Evolutionary conservation across 2,329 filamentous ascomycete genomes (phyloP).

Genomic region (Ascochyta clinopodiicola): DNA sequence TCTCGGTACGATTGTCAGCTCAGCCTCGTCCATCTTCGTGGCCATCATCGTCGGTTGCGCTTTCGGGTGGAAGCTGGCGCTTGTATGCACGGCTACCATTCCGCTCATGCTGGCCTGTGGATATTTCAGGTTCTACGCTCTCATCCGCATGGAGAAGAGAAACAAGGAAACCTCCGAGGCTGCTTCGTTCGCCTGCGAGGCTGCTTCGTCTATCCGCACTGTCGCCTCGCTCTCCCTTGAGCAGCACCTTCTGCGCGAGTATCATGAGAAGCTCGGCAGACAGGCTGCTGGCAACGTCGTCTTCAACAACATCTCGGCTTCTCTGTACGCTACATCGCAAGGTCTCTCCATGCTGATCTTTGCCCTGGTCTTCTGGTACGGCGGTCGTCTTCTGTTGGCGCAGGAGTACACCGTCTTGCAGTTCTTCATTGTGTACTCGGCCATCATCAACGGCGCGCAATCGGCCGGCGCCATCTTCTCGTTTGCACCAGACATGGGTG

Average conservation of each 20-base stretch:
- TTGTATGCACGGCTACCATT: conserved; percentile 81
- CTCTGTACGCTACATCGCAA: conserved; percentile 84
- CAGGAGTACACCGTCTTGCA: conserved; percentile 73
- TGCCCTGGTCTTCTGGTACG: conserved; percentile 50
- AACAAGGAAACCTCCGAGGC: conserved; percentile 78
- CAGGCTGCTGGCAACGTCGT: conserved; percentile 75
- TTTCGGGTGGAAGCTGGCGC: conserved; percentile 86
- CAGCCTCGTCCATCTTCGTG: conserved; percentile 77
- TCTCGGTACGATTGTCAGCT: conserved; percentile 83
- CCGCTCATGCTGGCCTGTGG: conserved; percentile 80
- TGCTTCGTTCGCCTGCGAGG: conserved; percentile 90
- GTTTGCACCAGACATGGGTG: conserved; percentile 96
- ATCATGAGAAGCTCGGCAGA: conserved; percentile 70
- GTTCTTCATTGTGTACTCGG: conserved; percentile 90
- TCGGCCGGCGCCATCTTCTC: conserved; percentile 92
- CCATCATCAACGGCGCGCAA: conserved; percentile 90
- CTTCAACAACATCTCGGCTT: conserved; percentile 77
- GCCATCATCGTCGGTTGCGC: conserved; percentile 72
- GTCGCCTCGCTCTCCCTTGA: conserved; percentile 93
- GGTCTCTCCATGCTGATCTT: conserved; percentile 65
- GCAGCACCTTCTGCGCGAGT: conserved; percentile 76
- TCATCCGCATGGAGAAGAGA: conserved; percentile 82
- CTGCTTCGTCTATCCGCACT: conserved; percentile 90
- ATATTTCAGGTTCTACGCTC: conserved; percentile 87
- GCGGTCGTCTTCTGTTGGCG: conserved; percentile 38